These are phyloP conservation scores for Clavispora carvajalis DNA, from an alignment of 805 yeast genomes.

Conservation along the genomic window DNA sequence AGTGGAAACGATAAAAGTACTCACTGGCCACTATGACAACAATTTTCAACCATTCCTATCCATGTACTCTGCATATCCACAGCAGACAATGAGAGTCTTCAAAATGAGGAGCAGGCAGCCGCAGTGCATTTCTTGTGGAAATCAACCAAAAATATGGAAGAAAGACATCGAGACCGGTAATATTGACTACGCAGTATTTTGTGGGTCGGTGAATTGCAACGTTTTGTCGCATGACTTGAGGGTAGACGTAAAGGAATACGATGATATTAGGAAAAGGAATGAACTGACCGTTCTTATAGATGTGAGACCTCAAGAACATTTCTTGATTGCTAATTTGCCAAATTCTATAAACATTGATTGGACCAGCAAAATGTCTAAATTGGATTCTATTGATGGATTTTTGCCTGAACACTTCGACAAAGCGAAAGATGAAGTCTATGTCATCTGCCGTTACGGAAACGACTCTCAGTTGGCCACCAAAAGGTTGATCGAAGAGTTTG, in stretches of 20 bases:
- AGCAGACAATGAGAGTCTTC: conserved; percentile 63
- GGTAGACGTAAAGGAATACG: conserved; percentile 38
- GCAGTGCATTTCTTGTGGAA: conserved; percentile 64
- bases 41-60: conserved; percentile 65
- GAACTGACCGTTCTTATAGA: conserved; percentile 48
- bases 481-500: conserved; percentile 46
- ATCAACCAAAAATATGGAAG: conserved; percentile 43
- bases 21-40: conserved; percentile 50
- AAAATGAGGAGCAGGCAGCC: conserved; percentile 68
- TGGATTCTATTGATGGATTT: conserved; percentile 16
- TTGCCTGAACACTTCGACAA: conserved; percentile 18
- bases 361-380: conserved; percentile 32
- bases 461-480: conserved; percentile 80
- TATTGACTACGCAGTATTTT: conserved; percentile 66
- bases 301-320: conserved; percentile 80
- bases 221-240: conserved; percentile 44
- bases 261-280: conserved; percentile 13
- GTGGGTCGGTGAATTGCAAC: conserved; percentile 55
- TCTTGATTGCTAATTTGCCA: conserved; percentile 55
- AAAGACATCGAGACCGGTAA: conserved; percentile 40
- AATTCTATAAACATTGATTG: conserved; percentile 61
- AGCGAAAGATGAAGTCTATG: conserved; percentile 35
- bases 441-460: conserved; percentile 84
- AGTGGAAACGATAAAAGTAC: conserved; percentile 72
- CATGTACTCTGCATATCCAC: conserved; percentile 62